Conservation (phyloP, 2,329 filamentous ascomycete species). For the Microdochium nivale region DNA sequence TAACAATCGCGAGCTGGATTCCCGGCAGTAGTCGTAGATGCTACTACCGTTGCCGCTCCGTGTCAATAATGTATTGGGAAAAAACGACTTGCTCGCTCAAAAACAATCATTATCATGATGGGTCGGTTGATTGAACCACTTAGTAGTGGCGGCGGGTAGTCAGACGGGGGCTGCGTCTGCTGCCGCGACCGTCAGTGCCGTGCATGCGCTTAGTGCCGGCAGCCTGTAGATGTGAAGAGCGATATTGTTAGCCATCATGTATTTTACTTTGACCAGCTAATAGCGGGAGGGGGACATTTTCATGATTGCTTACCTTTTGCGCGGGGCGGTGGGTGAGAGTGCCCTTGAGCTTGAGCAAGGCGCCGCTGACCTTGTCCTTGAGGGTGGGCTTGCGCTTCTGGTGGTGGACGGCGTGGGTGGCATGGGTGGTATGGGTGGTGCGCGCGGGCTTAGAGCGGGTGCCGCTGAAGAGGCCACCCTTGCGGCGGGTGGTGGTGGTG, state of each 20-base stretch:
- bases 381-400: slow-evolving; percentile 60
- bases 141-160: slow-evolving; percentile 2
- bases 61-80: not conserved
- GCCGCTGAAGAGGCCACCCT: slow-evolving; percentile 27
- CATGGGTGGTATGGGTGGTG: slow-evolving; percentile 14
- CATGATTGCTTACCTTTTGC: slow-evolving; percentile 47
- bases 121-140: not conserved
- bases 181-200: slow-evolving; percentile 62
- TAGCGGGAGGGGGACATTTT: not conserved
- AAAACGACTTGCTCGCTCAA: not conserved
- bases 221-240: slow-evolving; percentile 38
- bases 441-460: slow-evolving; percentile 15
- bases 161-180: slow-evolving; percentile 20
- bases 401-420: slow-evolving; percentile 37
- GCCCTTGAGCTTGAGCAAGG: slow-evolving; percentile 65
- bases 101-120: not conserved
- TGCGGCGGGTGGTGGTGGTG: slow-evolving; percentile 32
- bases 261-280: too few relatives aligned
- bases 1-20: not conserved
- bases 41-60: not conserved
- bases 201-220: slow-evolving; percentile 67
- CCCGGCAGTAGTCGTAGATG: not conserved
- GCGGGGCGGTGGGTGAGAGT: slow-evolving; percentile 60
- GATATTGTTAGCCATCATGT: too few relatives aligned
- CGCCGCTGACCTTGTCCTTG: slow-evolving; percentile 71